Percentiles rank a stretch among this genome's conserved stretches.
Evolutionary conservation across 2,329 filamentous ascomycete species (phyloP).

Genomic region (Fusarium hostae): DNA sequence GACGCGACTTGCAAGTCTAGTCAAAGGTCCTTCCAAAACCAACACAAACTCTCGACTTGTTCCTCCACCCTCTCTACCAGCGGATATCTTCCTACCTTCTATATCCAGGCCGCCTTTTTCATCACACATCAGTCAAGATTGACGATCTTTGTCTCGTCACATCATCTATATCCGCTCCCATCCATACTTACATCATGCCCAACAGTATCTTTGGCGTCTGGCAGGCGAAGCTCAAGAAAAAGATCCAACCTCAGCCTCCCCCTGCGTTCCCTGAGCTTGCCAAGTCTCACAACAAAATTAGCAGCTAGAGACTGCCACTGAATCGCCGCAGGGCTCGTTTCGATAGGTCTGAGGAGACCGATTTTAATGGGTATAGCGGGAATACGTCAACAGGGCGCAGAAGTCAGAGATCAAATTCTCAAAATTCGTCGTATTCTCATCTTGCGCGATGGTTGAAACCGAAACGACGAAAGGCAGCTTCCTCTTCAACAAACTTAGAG

Average conservation of each 20-base stretch:
- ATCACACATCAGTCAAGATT: not conserved
- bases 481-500: constrained; percentile 3
- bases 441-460: constrained; percentile 24
- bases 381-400: not conserved
- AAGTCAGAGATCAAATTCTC: constrained; percentile 11
- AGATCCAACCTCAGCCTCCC: not conserved
- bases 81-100: not conserved
- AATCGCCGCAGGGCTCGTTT: constrained; percentile 20
- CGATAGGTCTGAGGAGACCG: constrained; percentile 1
- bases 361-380: not conserved
- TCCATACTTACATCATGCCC: constrained; percentile 24
- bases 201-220: constrained; percentile 18
- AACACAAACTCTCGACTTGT: not conserved
- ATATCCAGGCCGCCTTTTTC: not conserved
- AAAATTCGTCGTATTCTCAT: constrained; percentile 14
- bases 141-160: not conserved
- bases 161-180: constrained; percentile 16
- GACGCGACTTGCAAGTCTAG: too few relatives aligned
- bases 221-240: constrained; percentile 2
- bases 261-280: not conserved
- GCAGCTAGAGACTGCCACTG: constrained; percentile 28
- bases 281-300: not conserved
- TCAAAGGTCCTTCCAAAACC: not conserved
- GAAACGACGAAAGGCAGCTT: constrained; percentile 24
- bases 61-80: not conserved